A percentile compares a stretch with the other conserved stretches of the same genome.
Evolutionary conservation across 108 stramenopile genomes (phyloP).

Genomic region (Stephanodiscus triporus): DNA sequence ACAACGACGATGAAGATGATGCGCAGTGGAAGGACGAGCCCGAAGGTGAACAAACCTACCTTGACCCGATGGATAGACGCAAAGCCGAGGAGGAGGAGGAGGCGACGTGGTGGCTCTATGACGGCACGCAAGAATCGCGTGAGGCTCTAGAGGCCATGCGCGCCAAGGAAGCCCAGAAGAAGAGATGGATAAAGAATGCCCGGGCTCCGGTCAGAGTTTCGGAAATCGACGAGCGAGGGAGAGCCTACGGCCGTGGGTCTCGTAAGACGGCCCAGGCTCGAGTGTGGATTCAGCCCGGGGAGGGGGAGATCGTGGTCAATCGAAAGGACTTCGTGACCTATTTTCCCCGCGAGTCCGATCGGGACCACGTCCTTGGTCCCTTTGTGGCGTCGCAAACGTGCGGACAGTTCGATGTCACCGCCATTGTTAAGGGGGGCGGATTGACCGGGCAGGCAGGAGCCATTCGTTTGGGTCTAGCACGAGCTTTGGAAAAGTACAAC

Average conservation of each 20-base stretch:
- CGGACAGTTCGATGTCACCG: constrained; percentile 89
- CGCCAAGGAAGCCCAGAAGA: constrained; percentile 44
- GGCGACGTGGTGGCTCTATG: constrained; percentile 51
- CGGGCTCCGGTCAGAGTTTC: constrained; percentile 60
- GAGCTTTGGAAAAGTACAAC: constrained; percentile 93
- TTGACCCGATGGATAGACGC: constrained; percentile 51
- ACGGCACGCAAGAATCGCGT: constrained; percentile 60
- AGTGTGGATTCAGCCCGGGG: constrained; percentile 93
- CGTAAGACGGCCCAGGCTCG: constrained; percentile 93
- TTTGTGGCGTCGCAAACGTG: constrained; percentile 86
- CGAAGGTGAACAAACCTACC: constrained; percentile 26
- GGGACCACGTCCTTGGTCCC: constrained; percentile 81
- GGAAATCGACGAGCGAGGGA: constrained; percentile 83
- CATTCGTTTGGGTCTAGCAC: constrained; percentile 89
- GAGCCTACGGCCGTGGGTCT: constrained; percentile 93
- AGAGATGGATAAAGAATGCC: constrained; percentile 74
- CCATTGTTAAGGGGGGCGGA: constrained; percentile 82
- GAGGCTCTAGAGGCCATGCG: constrained; percentile 52
- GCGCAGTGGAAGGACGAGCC: constrained; percentile 33
- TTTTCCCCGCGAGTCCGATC: constrained; percentile 79
- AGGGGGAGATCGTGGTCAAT: constrained; percentile 88
- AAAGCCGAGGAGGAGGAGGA: constrained; percentile 43
- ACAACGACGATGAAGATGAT: constrained; percentile 56
- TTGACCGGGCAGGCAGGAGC: constrained; percentile 94
- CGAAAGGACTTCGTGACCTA: constrained; percentile 81